Evolutionary conservation across 2,329 filamentous ascomycete genomes (phyloP).

Genomic region (Atkinsonella texensis): DNA sequence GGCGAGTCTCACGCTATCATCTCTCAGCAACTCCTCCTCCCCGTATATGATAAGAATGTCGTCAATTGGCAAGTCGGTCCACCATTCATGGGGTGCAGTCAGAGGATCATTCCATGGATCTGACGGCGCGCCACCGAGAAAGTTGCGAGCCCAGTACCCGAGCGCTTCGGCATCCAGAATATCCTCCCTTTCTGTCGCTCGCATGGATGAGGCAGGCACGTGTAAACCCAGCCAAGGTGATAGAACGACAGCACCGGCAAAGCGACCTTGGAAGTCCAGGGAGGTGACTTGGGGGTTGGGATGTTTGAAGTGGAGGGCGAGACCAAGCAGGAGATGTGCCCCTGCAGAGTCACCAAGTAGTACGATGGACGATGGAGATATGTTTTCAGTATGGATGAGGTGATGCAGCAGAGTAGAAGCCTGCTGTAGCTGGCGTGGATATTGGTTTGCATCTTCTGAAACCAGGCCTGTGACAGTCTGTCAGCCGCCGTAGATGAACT

Average conservation of each 20-base stretch:
- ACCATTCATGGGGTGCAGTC: constrained; percentile 5
- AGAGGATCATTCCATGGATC: constrained; percentile 6
- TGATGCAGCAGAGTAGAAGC: constrained; percentile 1
- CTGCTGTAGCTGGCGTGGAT: constrained; percentile 5
- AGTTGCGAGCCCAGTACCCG: background rate
- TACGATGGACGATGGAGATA: constrained; percentile 1
- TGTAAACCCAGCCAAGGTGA: constrained; percentile 6
- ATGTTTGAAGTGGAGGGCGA: constrained; percentile 1
- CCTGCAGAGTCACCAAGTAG: constrained; percentile 6
- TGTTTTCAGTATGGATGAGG: background rate
- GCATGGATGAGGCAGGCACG: background rate
- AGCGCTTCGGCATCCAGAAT: background rate
- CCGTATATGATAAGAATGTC: constrained; percentile 3
- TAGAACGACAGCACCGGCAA: constrained; percentile 4
- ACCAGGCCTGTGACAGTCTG: background rate
- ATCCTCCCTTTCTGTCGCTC: background rate
- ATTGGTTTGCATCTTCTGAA: constrained; percentile 1
- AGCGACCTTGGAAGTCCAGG: background rate
- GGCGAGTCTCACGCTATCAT: background rate
- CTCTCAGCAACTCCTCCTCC: constrained; percentile 4
- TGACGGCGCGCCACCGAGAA: background rate
- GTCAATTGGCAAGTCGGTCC: constrained; percentile 2
- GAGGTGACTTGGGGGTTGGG: constrained; percentile 2
- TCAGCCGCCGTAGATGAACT: background rate
- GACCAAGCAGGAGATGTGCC: constrained; percentile 2